Percentiles rank a stretch among this genome's conserved stretches.
Conservation (phyloP, 345 rosid species). For the Camelina laxa region DNA sequence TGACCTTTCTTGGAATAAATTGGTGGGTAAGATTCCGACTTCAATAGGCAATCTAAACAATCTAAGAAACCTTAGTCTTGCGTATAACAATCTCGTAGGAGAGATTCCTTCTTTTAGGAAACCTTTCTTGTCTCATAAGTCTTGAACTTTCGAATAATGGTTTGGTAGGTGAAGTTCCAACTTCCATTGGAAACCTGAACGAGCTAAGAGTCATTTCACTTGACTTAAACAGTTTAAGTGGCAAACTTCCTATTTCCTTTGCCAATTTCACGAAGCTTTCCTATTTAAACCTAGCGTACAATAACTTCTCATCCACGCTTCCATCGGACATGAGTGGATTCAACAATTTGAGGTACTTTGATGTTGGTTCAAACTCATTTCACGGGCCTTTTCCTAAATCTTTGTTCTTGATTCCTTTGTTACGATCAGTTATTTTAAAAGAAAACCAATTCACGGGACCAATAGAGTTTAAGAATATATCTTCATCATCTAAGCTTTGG, state of each 20-base stretch:
- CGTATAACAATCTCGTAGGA: neutral
- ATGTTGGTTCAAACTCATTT: neutral
- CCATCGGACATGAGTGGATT: neutral
- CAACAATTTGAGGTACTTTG: neutral
- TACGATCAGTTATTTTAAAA: neutral
- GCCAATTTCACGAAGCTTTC: neutral
- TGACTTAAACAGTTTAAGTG: neutral
- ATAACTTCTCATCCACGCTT: slow-evolving; percentile 13
- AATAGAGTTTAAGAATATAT: slow-evolving; percentile 7
- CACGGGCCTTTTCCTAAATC: slow-evolving; percentile 9
- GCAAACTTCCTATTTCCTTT: neutral
- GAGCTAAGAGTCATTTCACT: neutral
- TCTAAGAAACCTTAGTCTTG: neutral
- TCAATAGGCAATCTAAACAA: neutral
- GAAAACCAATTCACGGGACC: slow-evolving; percentile 18
- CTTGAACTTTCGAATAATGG: neutral
- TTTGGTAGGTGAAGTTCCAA: neutral
- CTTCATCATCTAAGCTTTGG: neutral
- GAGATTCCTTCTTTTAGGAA: slow-evolving; percentile 17
- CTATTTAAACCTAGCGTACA: neutral
- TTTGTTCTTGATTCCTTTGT: neutral
- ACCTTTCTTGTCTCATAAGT: neutral
- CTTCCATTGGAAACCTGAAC: neutral
- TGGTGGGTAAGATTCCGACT: neutral
- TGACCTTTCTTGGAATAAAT: neutral